These are phyloP conservation scores for Xerocomellus intermedius DNA, from an alignment of 768 basidiomycete species.

Conservation along the genomic window DNA sequence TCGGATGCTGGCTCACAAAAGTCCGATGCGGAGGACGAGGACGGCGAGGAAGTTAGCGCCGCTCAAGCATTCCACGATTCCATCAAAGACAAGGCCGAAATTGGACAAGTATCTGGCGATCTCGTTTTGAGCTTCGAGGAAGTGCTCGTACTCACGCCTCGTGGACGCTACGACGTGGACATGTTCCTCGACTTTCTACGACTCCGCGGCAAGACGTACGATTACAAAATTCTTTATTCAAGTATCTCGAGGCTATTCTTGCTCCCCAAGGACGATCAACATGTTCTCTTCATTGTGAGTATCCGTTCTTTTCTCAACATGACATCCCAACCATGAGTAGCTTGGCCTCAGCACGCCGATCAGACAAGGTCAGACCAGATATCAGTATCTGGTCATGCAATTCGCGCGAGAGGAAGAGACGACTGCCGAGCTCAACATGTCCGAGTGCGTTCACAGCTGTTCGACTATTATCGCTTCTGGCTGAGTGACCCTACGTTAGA, in stretches of 20 bases:
- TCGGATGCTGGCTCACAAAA: slow-evolving; percentile 76
- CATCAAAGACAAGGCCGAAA: slow-evolving; percentile 94
- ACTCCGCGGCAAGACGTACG: slow-evolving; percentile 97
- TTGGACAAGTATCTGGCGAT: slow-evolving; percentile 88
- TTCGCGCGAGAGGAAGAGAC: slow-evolving; percentile 97
- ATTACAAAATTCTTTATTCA: slow-evolving; percentile 93
- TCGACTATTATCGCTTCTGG: neutral
- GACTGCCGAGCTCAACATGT: slow-evolving; percentile 90
- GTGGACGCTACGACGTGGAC: slow-evolving; percentile 97
- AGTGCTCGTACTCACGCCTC: slow-evolving; percentile 89
- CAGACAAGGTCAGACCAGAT: slow-evolving; percentile 95
- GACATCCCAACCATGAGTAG: slow-evolving; percentile 39
- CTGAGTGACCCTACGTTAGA: slow-evolving; percentile 35
- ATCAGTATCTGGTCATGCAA: slow-evolving; percentile 98
- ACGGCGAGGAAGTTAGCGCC: slow-evolving; percentile 80
- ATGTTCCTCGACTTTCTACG: slow-evolving; percentile 96
- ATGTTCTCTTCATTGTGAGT: slow-evolving; percentile 90
- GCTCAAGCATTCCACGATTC: slow-evolving; percentile 96
- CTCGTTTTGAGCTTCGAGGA: slow-evolving; percentile 94
- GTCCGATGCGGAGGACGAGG: slow-evolving; percentile 64
- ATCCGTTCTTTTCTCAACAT: neutral
- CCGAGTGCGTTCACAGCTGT: slow-evolving; percentile 59
- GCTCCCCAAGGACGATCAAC: slow-evolving; percentile 94
- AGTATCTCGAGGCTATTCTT: slow-evolving; percentile 89
- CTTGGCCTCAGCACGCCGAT: slow-evolving; percentile 91